phyloP scores from a whole-genome alignment of 306 rosid species.

The Cucurbita moschata region DNA sequence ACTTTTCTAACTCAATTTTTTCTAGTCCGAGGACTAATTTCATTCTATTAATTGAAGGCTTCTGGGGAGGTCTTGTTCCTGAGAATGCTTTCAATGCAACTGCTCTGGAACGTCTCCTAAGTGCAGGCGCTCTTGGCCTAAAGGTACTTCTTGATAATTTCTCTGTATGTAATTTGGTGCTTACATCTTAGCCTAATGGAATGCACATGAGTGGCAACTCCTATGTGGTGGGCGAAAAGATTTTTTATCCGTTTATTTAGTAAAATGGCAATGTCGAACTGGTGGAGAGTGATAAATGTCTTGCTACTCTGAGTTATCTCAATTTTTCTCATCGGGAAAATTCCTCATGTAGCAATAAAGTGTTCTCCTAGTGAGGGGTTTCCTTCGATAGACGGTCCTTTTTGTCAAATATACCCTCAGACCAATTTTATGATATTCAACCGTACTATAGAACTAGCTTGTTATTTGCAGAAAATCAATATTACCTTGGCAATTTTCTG shows the following conservation, averaged over 20 bases:
- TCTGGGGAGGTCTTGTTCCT: constrained; percentile 97
- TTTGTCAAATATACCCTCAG: not conserved
- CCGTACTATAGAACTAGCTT: not conserved
- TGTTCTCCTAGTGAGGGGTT: not conserved
- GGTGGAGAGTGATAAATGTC: not conserved
- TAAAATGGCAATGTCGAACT: not conserved
- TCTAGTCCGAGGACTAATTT: not conserved
- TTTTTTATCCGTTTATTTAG: not conserved
- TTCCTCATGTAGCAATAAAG: not conserved
- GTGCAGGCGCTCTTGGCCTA: constrained; percentile 79
- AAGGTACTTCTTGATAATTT: constrained; percentile 39
- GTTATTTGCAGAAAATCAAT: not conserved
- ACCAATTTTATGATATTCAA: not conserved
- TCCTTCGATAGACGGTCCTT: not conserved
- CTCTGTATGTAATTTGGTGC: not conserved
- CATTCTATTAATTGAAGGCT: constrained; percentile 42
- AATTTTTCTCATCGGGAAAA: not conserved
- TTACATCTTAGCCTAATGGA: not conserved
- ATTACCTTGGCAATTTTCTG: not conserved
- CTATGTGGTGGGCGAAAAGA: not conserved
- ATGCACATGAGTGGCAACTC: not conserved
- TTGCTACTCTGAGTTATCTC: not conserved
- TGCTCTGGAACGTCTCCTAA: constrained; percentile 68
- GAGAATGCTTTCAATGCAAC: constrained; percentile 67
- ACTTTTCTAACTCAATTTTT: not conserved